A percentile compares a stretch with the other conserved stretches of the same genome.
phyloP scores from a whole-genome alignment of 1,284 basidiomycete species.

The Ceratobasidium sp. region DNA sequence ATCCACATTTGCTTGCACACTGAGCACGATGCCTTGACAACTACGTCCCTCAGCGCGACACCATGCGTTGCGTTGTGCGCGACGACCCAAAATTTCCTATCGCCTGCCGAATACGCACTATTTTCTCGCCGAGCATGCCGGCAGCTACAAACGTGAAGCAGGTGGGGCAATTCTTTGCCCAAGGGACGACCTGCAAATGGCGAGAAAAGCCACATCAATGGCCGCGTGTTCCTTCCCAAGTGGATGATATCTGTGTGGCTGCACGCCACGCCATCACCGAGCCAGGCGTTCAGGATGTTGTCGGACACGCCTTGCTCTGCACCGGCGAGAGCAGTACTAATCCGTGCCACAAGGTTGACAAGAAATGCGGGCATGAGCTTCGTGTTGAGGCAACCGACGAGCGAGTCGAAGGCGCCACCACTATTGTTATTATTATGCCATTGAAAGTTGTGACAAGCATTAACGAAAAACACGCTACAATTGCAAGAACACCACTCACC shows the following conservation, averaged over 20 bases:
- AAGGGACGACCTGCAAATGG: constrained; percentile 10
- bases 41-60: neutral
- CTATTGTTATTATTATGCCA: neutral
- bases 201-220: constrained; percentile 4
- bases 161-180: neutral
- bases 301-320: neutral
- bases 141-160: neutral
- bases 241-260: neutral
- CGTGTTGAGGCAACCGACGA: neutral
- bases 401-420: neutral
- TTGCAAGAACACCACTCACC: neutral
- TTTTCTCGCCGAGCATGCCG: neutral
- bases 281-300: neutral
- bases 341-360: neutral
- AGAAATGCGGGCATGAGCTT: constrained; percentile 1
- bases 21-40: neutral
- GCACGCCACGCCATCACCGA: neutral
- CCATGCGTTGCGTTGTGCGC: neutral
- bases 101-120: neutral
- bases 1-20: constrained; percentile 4
- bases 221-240: neutral
- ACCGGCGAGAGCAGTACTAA: neutral
- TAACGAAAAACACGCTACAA: too few species aligned
- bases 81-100: constrained; percentile 8
- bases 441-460: too few species aligned